A percentile compares a stretch with the other conserved stretches of the same genome.
Evolutionary conservation across 2,329 filamentous ascomycete species (phyloP).

Genomic region (Juglanconis oblonga): DNA sequence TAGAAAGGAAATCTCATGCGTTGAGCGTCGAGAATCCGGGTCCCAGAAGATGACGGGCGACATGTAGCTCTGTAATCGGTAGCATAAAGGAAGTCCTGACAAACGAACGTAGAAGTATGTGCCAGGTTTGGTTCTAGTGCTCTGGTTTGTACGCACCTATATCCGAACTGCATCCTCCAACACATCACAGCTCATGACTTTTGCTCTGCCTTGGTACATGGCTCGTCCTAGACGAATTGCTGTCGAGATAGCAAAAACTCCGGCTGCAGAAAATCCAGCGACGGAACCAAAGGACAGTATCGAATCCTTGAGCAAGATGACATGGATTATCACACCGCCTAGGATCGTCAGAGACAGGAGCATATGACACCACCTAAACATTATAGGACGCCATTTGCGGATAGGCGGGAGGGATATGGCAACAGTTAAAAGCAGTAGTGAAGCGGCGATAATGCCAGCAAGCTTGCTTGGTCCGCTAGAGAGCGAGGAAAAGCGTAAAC

Average conservation of each 20-base stretch:
- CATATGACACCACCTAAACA: neutral
- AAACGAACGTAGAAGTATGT: constrained; percentile 3
- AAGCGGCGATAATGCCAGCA: neutral
- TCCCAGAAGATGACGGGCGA: neutral
- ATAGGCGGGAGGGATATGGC: neutral
- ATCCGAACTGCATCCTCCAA: neutral
- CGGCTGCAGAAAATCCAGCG: neutral
- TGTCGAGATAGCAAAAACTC: too few species aligned
- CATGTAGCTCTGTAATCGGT: neutral
- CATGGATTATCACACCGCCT: neutral
- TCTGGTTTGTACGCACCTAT: neutral
- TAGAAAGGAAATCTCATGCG: neutral
- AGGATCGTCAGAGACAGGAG: neutral
- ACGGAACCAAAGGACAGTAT: neutral
- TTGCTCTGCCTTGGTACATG: too few species aligned
- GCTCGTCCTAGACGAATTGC: too few species aligned
- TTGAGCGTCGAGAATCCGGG: neutral
- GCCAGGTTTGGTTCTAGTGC: neutral
- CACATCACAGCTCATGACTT: neutral
- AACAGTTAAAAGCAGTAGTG: neutral
- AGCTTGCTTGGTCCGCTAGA: neutral
- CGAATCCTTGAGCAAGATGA: neutral
- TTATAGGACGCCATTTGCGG: neutral
- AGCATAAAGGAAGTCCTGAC: neutral
- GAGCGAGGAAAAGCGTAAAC: neutral